Evolutionary conservation across 331 rosid genomes (phyloP), one percentile per base, ranked within the genome.

Genomic region (Quercus phellos): DNA sequence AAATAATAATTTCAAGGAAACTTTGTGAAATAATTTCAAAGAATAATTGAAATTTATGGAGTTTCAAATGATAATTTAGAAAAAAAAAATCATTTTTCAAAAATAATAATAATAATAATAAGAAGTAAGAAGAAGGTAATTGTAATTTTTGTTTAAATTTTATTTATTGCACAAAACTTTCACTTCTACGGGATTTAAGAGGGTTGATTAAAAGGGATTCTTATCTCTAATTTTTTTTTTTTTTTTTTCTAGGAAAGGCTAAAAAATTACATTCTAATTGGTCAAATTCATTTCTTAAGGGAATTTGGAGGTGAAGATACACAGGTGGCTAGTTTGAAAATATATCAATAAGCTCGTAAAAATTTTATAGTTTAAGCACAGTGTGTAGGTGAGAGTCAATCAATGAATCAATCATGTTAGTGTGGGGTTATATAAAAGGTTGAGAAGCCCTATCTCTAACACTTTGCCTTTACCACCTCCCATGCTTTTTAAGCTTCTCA

Each of bases 381-480:
- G 35, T 55, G 83, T 43, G 18, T 66, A 53, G 73, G 50, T 70
- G 59, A 76, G 80, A 69, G 84, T 79, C 91, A 82, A 91, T 88
- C 82, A 74, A 79, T 87, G 87, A 64, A 88, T 82, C 85, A 82
- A 92, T 89, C 89, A 85, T 85, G 79, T 81, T 46, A 18, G 70
- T 74, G 87, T 76, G 74, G 86, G 87, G 73, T 74, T 63, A 19
- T 53, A 60, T 80, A 84, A 69, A 56, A 11, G 26, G 77, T 30
- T 14, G 77, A 73, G 75, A 27, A 29, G 51, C 17, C 19, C 19
- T n/a, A 72, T 78, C 77, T 81, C 60, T 70, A 51, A 54, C 74
- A 16, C 66, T 51, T 51, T 50, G 70, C 56, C 77, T 73, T 69
- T 53, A 63, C 53, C 70, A 54, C 66, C n/a, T 80, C 79, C 73